Evolutionary conservation across 306 rosid species (phyloP).

Genomic region (Pterocarpus macrocarpus): DNA sequence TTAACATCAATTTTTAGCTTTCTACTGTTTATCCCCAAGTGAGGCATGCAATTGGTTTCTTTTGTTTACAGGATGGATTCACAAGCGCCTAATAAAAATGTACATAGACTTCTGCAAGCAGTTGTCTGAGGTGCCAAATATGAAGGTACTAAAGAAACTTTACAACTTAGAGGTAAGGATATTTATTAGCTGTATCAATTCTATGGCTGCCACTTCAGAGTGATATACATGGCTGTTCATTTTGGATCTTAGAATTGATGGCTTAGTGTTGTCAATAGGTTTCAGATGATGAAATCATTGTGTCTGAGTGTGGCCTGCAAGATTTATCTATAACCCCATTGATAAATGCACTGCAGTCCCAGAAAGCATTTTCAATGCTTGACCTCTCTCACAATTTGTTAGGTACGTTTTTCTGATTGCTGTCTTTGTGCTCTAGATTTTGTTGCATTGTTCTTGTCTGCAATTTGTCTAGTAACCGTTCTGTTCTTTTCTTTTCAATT

Average conservation of each 20-base stretch:
- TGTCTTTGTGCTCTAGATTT: conserved; percentile 28
- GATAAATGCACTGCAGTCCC: conserved; percentile 76
- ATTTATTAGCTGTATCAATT: conserved; percentile 30
- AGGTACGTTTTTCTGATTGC: conserved; percentile 59
- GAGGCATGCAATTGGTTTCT: conserved; percentile 31
- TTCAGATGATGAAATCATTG: conserved; percentile 87
- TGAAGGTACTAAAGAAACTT: conserved; percentile 82
- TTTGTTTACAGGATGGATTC: conserved; percentile 77
- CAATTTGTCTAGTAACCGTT: conserved; percentile 17
- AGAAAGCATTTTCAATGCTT: conserved; percentile 78
- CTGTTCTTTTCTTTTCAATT: conserved; percentile 2
- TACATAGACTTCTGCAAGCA: conserved; percentile 79
- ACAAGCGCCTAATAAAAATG: conserved; percentile 81
- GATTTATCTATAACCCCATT: conserved; percentile 86
- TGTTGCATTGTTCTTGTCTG: conserved; percentile 14
- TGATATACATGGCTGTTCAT: conserved; percentile 24
- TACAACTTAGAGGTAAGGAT: conserved; percentile 84
- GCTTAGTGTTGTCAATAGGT: conserved; percentile 57
- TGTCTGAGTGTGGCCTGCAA: conserved; percentile 89
- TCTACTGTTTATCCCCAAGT: conserved; percentile 17
- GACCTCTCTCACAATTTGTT: conserved; percentile 93
- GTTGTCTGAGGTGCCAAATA: conserved; percentile 73
- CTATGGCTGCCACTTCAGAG: conserved; percentile 1
- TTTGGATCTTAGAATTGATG: conserved; percentile 18
- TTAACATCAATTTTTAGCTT: conserved; percentile 36